These are phyloP conservation scores for Elsinoe arachidis DNA, from an alignment of 2,329 filamentous ascomycete genomes.

Conservation along the genomic window DNA sequence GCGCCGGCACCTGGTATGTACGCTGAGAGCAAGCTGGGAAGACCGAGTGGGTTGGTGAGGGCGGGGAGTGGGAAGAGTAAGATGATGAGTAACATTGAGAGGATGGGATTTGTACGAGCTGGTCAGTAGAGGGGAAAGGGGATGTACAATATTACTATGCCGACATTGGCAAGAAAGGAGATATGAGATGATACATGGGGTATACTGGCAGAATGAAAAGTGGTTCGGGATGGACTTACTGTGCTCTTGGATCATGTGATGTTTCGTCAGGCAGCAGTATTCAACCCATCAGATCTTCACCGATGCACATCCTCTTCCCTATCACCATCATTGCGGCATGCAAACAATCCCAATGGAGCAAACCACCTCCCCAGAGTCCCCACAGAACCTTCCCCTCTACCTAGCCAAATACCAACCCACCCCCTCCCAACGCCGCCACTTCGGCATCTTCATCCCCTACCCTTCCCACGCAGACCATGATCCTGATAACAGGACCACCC, in stretches of 20 bases:
- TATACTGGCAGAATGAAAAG: too few species aligned
- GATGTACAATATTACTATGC: neutral
- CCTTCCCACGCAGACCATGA: neutral
- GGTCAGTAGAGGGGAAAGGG: neutral
- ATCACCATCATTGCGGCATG: too few species aligned
- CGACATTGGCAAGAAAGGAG: too few species aligned
- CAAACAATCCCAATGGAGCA: neutral
- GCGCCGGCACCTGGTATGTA: constrained; percentile 44
- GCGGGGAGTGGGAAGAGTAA: constrained; percentile 50
- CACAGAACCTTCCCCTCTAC: neutral
- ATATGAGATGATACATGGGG: too few species aligned
- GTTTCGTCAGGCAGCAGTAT: too few species aligned
- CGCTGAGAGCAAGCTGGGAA: constrained; percentile 40
- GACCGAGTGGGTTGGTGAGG: constrained; percentile 26
- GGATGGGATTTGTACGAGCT: constrained; percentile 57
- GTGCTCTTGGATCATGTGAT: too few species aligned
- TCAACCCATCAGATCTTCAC: too few species aligned
- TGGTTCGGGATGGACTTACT: too few species aligned
- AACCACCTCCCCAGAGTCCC: too few species aligned
- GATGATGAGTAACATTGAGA: constrained; percentile 78
- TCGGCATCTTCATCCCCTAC: constrained; percentile 11
- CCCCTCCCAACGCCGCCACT: constrained; percentile 9
- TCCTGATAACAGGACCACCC: neutral
- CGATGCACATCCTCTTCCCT: too few species aligned
- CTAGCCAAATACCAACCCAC: neutral